Base-by-base conservation (phyloP, 2,329 filamentous ascomycete genomes). In the Lojkania enalia region DNA sequence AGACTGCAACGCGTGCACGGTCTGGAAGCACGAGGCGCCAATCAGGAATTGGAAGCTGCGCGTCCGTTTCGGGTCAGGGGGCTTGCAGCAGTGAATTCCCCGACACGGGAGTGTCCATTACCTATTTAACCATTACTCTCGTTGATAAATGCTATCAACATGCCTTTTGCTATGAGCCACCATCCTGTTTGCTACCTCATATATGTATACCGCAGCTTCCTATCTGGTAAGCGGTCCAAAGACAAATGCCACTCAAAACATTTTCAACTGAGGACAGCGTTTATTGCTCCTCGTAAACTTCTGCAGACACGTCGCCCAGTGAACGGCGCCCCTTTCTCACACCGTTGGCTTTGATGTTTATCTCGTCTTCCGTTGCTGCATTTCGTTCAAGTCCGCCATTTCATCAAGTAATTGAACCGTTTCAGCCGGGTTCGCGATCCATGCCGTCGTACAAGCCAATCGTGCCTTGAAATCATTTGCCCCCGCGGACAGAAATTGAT, bases 381-480 rank as follows among this genome's bases (percentile, higher is more conserved):
- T 60, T 52, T 67, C 65, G 42, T 71, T 68, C 51, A 72, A 42
- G 41, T 73, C 70, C 11, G 61, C 77, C 64, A 96, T 74, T 75
- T 97, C 94, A 61, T 96, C 90, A 49, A 99, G 72, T 60, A 97
- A 71, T 57, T 88, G 84, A 29, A 96, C 89, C 20, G 94, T 99
- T 77, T 99, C 94, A 0, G 80, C 77, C 0, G 94, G 94, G 64
- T 83, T 96, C 1, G 94, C 92, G 55, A 99, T 95, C 94, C 94
- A 99, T 1, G 92, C 91, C 16, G 94, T 97, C 1, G 92, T 96
- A 23, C 89, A 94, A 15, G 95, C 91, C 59, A 90, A 82, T 20
- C 92, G 79, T 5, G 92, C 94, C 75, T 96, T 96, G 77, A 97
- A 99, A 71, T 99, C 94, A 71, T 99, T 99, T 13, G 90, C 90